Evolutionary conservation across 2,329 filamentous ascomycete genomes (phyloP), one percentile per base, ranked within the genome.

Genomic region (Fusarium luffae): DNA sequence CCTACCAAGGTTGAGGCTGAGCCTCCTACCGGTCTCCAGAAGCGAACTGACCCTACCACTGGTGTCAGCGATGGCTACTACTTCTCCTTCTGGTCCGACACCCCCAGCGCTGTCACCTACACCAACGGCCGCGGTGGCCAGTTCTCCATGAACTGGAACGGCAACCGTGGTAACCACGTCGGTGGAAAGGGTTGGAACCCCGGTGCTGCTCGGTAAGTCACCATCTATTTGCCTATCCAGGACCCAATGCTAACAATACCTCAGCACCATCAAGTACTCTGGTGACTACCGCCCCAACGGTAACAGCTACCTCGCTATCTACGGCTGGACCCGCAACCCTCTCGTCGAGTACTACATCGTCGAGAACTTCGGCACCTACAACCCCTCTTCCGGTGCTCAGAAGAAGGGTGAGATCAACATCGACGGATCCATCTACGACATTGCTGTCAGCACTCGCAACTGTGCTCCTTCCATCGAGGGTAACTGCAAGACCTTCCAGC

Each of bases 81-180:
- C 73, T 85, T 83, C 65, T 84, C 80, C 6, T 85, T 80, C 77
- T 85, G 83, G 83, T 83, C 82, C 48, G 82, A 85, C 44, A 82
- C 80, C 3, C 81, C 77, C 46, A 81, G 79, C 21, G 73, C 71
- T 18, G 82, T 84, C 12, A 81, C 77, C 30, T 85, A 85, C 75
- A 82, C 72, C 56, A 86, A 86, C 73, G 79, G 79, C 4, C 70
- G 72, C 7, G 79, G 69, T 5, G 84, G 84, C 2, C 72, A 77
- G 28, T 87, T 86, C 78, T 80, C 57, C 78, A 83, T 75, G 46
- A 32, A 44, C 11, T 88, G 85, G 85, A 74, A 66, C 44, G 79
- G 80, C 48, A 63, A 62, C 30, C 49, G 49, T 19, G 70, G 70
- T 32, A 75, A 75, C 57, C 70, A 72, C 54, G 74, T 75, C 23